Base-by-base conservation (phyloP, 306 rosid genomes). In the Heteromeles arbutifolia region DNA sequence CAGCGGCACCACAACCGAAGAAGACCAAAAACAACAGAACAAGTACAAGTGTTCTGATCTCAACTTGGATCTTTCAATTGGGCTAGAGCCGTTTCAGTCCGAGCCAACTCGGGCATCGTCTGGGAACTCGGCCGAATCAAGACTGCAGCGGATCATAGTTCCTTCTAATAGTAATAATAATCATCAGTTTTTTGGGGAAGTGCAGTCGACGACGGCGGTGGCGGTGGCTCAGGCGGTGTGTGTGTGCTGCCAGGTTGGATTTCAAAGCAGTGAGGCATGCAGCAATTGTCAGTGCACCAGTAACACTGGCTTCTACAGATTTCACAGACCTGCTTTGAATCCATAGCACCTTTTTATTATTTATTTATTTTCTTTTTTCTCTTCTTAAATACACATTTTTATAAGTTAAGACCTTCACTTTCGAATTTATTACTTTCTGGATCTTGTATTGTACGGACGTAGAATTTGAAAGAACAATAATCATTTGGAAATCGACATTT, bases 21-120 rank as follows among this genome's bases (percentile, higher is more conserved):
- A 82, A 66, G 90, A 75, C 21, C 78, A 68, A 37, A 82, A 75
- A 8, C 72, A 29, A 22, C 52, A 31, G 2, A 28, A 26, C 21
- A 32, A 9, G 45, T 34, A 58, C 39, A 44, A 73, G 41, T 74
- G 78, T 44, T 8, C 29, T 48, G 85, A 82, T 52, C 59, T 81
- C 62, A 81, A 87, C 72, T 73, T 90, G 84, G 96, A 90, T 57
- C 96, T 90, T 18, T 82, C 90, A 2, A 83, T 90, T 19, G 96
- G 96, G 32, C 77, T 85, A 0, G 74, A 29, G 12, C 95, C 95
- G 24, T 81, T 81, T 61, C 87, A 82, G 74, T 69, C 82, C 39
- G 79, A 81, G 69, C 62, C 80, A 2, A 34, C 80, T 37, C 81
- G 88, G 68, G 22, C 76, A 8, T 80, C 77, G 28, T 58, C 59